Conservation (phyloP, 78 protist genomes). For the Dictyostelium intermedium region DNA sequence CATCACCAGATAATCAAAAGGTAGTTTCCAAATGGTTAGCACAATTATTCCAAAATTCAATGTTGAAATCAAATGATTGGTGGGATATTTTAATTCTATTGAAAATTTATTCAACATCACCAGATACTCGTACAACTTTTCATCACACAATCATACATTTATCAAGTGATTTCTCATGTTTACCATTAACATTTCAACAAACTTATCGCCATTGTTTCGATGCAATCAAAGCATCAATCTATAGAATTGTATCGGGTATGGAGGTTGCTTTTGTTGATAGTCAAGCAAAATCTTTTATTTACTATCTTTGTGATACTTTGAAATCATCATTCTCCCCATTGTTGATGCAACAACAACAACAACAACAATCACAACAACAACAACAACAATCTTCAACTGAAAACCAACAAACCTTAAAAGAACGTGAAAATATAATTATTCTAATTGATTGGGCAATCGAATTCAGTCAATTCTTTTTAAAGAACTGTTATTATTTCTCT, state of each 20-base stretch:
- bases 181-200: neutral
- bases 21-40: constrained; percentile 37
- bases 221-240: constrained; percentile 39
- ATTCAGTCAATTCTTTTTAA: constrained; percentile 40
- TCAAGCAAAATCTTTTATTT: constrained; percentile 48
- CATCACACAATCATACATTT: neutral
- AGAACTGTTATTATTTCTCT: constrained; percentile 13
- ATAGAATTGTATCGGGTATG: constrained; percentile 52
- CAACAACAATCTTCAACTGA: neutral
- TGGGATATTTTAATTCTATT: constrained; percentile 55
- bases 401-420: neutral
- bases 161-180: neutral
- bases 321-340: constrained; percentile 25
- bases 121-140: constrained; percentile 12
- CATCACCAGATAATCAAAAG: neutral
- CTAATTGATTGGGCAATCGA: constrained; percentile 67
- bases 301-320: constrained; percentile 44
- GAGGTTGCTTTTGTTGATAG: constrained; percentile 55
- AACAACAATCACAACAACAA: neutral
- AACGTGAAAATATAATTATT: constrained; percentile 40
- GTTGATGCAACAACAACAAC: neutral
- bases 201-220: constrained; percentile 1
- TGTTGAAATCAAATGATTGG: constrained; percentile 45
- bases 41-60: constrained; percentile 41
- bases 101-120: constrained; percentile 3